Evolutionary conservation across 2,329 filamentous ascomycete genomes (phyloP).

Genomic region (Penicillium sp.): DNA sequence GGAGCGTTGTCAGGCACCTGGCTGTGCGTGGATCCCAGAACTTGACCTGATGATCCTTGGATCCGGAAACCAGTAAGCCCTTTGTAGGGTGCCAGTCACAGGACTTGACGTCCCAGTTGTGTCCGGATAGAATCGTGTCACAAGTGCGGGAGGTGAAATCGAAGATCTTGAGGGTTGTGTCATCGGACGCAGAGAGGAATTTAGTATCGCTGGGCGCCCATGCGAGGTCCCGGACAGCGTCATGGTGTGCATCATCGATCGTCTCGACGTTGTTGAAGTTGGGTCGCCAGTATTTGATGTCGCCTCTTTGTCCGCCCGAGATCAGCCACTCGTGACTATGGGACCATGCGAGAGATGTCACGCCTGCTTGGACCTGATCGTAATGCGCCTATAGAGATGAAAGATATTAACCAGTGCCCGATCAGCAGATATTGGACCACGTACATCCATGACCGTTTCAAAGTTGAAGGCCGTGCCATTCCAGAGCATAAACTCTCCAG

Average conservation of each 20-base stretch:
- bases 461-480: constrained; percentile 99
- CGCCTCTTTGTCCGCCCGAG: constrained; percentile 88
- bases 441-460: constrained; percentile 89
- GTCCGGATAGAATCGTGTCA: constrained; percentile 81
- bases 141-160: constrained; percentile 85
- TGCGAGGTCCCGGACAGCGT: constrained; percentile 83
- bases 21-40: constrained; percentile 95
- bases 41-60: constrained; percentile 95
- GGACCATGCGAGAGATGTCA: constrained; percentile 61
- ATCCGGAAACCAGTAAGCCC: constrained; percentile 88
- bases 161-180: constrained; percentile 89
- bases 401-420: constrained; percentile 3
- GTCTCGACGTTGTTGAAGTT: constrained; percentile 99
- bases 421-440: constrained; percentile 12
- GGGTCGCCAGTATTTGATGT: constrained; percentile 97
- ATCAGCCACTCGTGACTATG: constrained; percentile 96
- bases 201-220: constrained; percentile 94
- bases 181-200: constrained; percentile 93
- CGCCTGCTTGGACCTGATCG: constrained; percentile 44
- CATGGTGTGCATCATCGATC: constrained; percentile 75
- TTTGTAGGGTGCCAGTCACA: constrained; percentile 98
- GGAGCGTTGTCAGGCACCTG: constrained; percentile 84
- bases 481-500: constrained; percentile 97
- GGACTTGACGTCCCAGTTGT: constrained; percentile 95
- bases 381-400: constrained; percentile 64